Base-by-base conservation (phyloP, 225 moss, liverwort and hornwort genomes). In the Polytrichum commune region DNA sequence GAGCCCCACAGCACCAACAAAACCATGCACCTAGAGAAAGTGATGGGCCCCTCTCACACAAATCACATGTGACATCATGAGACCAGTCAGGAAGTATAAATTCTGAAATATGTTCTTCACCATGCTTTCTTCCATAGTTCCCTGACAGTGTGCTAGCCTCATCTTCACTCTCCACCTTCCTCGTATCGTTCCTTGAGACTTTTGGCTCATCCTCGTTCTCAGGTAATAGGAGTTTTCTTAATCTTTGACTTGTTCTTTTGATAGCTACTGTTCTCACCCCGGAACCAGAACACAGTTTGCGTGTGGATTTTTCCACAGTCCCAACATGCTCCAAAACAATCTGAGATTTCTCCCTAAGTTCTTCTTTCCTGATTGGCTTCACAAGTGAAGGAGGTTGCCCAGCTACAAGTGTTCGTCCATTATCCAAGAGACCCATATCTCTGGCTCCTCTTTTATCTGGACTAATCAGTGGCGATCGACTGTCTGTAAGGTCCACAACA, bases 1-100 rank as follows among this genome's bases (percentile, higher is more conserved):
- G 90, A 68, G 72, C 77, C 66, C 93, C 93, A 78, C 95, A 96
- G 80, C 90, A 91, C 95, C 95, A 96, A 58, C 86, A 85, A 79
- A 84, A 91, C 95, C 95, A 96, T 67, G 82, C 91, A 69, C 96
- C 96, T 54, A 90, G 77, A 67, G 92, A 76, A 53, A 96, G 85
- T 53, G 93, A 92, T 54, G 90, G 72, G 8, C 92, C 89, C 77
- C 53, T 75, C 71, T 86, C 84, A 73, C 96, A 96, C 75, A 96
- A 83, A 86, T 93, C 96, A 69, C 96, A 96, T 25, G 68, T 5
- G 74, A 84, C 65, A 29, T 75, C 81, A 7, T 60, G 35, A 54
- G 87, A 81, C 93, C 95, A 95, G 60, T 88, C 88, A 27, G 84
- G 88, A 29, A 32, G 70, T 54, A 78, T 71, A 62, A 10, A 56